phyloP scores from a whole-genome alignment of 352 stramenopile species.

The Phytopythium litorale region DNA sequence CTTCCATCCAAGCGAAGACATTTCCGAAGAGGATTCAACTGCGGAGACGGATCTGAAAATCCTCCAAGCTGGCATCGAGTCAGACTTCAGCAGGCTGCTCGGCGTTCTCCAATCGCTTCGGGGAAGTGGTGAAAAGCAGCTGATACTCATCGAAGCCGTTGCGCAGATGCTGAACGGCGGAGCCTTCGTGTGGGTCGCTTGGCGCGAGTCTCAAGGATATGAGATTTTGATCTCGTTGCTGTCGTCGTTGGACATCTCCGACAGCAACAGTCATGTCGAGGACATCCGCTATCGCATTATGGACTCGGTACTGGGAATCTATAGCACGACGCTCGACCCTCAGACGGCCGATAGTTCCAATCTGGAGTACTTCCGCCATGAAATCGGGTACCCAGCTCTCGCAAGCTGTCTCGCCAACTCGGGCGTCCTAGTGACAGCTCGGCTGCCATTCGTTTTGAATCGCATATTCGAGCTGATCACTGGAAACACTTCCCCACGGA shows the following conservation, averaged over 20 bases:
- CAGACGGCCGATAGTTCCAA: slow-evolving; percentile 20
- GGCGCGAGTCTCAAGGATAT: slow-evolving; percentile 50
- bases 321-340: slow-evolving; percentile 43
- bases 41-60: slow-evolving; percentile 12
- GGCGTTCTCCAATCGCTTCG: slow-evolving; percentile 44
- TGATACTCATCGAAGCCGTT: slow-evolving; percentile 35
- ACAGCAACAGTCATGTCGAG: slow-evolving; percentile 16
- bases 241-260: slow-evolving; percentile 40
- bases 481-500: slow-evolving; percentile 22
- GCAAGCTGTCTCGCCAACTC: slow-evolving; percentile 57
- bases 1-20: slow-evolving; percentile 5
- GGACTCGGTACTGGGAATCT: slow-evolving; percentile 43
- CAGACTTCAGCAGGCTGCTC: slow-evolving; percentile 52
- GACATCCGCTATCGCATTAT: slow-evolving; percentile 33
- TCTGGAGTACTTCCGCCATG: slow-evolving; percentile 34
- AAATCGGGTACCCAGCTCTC: slow-evolving; percentile 42
- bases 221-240: slow-evolving; percentile 58
- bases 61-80: slow-evolving; percentile 49
- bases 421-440: slow-evolving; percentile 33
- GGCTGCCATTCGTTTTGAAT: slow-evolving; percentile 33
- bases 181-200: slow-evolving; percentile 33
- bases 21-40: not conserved
- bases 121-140: slow-evolving; percentile 25
- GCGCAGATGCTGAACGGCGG: slow-evolving; percentile 43
- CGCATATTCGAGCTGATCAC: slow-evolving; percentile 61